phyloP scores from a whole-genome alignment of 345 rosid species.

The Microthlaspi erraticum region DNA sequence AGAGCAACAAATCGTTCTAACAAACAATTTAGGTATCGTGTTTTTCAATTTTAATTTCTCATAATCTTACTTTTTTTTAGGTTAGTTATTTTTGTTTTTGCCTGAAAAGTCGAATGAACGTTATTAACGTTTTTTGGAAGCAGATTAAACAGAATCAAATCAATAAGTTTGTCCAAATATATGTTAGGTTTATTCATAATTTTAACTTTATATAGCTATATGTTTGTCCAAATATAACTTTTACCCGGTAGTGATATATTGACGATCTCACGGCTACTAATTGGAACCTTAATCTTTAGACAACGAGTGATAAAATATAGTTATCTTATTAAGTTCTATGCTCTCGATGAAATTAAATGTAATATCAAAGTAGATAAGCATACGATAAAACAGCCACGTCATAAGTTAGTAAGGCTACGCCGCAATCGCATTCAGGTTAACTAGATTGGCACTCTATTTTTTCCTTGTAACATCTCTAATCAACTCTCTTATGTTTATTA shows the following conservation, averaged over 20 bases:
- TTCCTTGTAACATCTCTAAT: neutral
- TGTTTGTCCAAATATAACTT: neutral
- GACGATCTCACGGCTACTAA: neutral
- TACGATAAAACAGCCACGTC: slow-evolving; percentile 1
- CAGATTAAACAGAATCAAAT: neutral
- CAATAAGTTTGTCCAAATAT: neutral
- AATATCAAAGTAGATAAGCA: neutral
- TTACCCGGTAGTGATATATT: too few relatives aligned
- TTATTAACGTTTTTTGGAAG: neutral
- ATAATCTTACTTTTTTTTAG: too few relatives aligned
- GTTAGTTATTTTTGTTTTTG: too few relatives aligned
- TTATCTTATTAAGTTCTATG: neutral
- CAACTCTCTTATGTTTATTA: neutral
- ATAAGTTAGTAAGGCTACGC: neutral
- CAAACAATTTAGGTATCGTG: too few relatives aligned
- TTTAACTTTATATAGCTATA: neutral
- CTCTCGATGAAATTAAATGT: neutral
- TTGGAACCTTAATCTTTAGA: too few relatives aligned
- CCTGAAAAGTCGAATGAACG: too few relatives aligned
- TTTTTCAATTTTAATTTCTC: too few relatives aligned
- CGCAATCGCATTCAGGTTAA: slow-evolving; percentile 13
- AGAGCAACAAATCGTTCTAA: too few relatives aligned
- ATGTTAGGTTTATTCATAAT: slow-evolving; percentile 8
- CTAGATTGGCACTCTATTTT: slow-evolving; percentile 5
- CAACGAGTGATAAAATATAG: neutral